Evolutionary conservation across 2,329 filamentous ascomycete species (phyloP), one percentile per base, ranked within the genome.

Genomic region (Colletotrichum tabaci): DNA sequence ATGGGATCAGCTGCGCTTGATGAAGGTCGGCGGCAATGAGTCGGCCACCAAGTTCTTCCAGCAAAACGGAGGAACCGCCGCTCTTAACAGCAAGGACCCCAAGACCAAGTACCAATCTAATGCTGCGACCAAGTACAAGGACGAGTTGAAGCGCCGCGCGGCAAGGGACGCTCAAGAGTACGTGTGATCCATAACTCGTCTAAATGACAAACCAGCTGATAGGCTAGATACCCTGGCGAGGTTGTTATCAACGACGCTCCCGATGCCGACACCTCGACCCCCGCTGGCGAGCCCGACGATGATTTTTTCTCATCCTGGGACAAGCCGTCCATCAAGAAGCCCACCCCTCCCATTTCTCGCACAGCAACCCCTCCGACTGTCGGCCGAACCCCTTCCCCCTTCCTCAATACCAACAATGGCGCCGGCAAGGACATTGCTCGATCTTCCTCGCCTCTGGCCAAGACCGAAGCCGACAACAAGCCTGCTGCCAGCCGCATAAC

Each of bases 301-400:
- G 96, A 98, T 81, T 99, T 99, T 87, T 99, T 99, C 84, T 98
- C 96, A 12, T 98, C 95, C 0, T 99, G 96, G 96, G 96, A 98
- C 80, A 98, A 98, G 85, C 96, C 96, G 26, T 90, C 95, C 5
- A 97, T 99, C 84, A 99, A 98, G 88, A 92, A 95, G 77, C 96
- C 96, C 46, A 98, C 94, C 74, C 97, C 97, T 75, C 96, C 96
- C 18, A 89, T 96, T 53, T 98, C 96, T 47, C 92, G 96, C 79
- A 96, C 94, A 53, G 92, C 91, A 62, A 98, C 96, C 3, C 96
- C 96, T 16, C 92, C 94, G 4, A 90, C 93, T 13, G 88, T 94
- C 76, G 92, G 92, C 77, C 92, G 95, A 76, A 95, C 93, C 13
- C 89, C 91, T 5, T 98, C 96, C n/a, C 96, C 96, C 1, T 97